Base-by-base conservation (phyloP, 1,139 yeast species). In the Taphrina pruni region DNA sequence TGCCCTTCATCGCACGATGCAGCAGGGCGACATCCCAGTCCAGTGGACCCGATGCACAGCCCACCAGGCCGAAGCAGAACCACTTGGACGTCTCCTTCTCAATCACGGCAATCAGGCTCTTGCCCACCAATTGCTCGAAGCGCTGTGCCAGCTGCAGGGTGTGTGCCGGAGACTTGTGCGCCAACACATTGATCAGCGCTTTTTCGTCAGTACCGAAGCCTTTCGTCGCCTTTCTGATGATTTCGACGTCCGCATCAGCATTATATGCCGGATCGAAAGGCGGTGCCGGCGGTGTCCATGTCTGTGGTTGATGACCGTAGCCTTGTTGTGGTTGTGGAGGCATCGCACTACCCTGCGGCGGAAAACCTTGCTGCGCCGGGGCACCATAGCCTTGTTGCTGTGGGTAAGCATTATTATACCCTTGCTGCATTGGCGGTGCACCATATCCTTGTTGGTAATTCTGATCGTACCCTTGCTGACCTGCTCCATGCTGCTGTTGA, bases 261-360 rank as follows among this genome's bases (percentile, higher is more conserved):
- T 73, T 65, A 57, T 73, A 73, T 75, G 85, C 79, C 72, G 60
- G 56, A 61, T 55, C 54, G 65, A 62, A 45, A 1, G 64, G 66
- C 11, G 69, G 50, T 55, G 67, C 64, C 11, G 67, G 68, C 26
- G 61, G 71, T 38, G 65, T 57, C 48, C 56, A 65, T 17, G 43
- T 54, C 46, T 41, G 68, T n/a, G 60, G 65, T 26, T 46, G 55
- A 17, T 57, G 70, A 20, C 57, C 56, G 39, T 66, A 48, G 7
- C 36, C 50, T 32, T 50, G 69, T 39, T 39, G 43, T 17, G 17
- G 17, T 11, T 39, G 43, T 39, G 43, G 43, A 6, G 43, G 43
- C 43, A 39, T 39, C 43, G 43, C 2, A 14, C 43, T 39, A 14
- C 14, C 1, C 43, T 39, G 43, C 43, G 11, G 43, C 43, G 11